Percentiles rank a stretch among this genome's conserved stretches.
These are phyloP conservation scores for Nephelium lappaceum DNA, from an alignment of 345 rosid species.

Conservation along the genomic window DNA sequence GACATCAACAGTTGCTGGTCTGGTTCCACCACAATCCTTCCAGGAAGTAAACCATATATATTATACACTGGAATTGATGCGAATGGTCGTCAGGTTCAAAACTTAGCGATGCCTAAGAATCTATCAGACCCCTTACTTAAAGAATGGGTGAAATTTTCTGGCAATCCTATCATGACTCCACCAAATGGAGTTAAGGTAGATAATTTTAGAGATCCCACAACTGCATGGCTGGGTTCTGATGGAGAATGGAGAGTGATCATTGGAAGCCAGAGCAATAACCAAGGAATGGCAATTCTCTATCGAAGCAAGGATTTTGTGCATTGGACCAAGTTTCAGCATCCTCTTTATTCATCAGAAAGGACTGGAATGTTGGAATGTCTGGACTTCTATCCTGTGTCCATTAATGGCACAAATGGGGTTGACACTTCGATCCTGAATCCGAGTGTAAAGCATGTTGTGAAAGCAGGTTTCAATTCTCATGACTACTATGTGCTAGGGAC, in stretches of 20 bases:
- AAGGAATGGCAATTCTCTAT: slow-evolving; percentile 53
- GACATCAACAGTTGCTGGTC: slow-evolving; percentile 76
- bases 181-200: slow-evolving; percentile 38
- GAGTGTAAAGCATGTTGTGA: slow-evolving; percentile 57
- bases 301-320: slow-evolving; percentile 47
- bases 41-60: slow-evolving; percentile 55
- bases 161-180: slow-evolving; percentile 60
- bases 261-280: slow-evolving; percentile 32
- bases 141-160: slow-evolving; percentile 57
- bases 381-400: slow-evolving; percentile 58
- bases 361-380: slow-evolving; percentile 79
- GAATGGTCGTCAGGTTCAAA: slow-evolving; percentile 53
- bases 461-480: slow-evolving; percentile 45
- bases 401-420: slow-evolving; percentile 36
- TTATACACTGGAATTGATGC: slow-evolving; percentile 60
- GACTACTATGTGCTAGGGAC: slow-evolving; percentile 61
- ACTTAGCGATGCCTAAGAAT: slow-evolving; percentile 57
- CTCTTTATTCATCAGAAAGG: slow-evolving; percentile 34
- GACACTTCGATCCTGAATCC: slow-evolving; percentile 47
- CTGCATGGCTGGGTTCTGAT: slow-evolving; percentile 57
- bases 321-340: slow-evolving; percentile 40
- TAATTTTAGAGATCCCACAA: slow-evolving; percentile 70
- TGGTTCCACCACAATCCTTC: slow-evolving; percentile 66
- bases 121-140: slow-evolving; percentile 59
- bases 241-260: slow-evolving; percentile 46